These are phyloP conservation scores for Diaporthe australafricana DNA, from an alignment of 2,329 filamentous ascomycete genomes.

Conservation along the genomic window DNA sequence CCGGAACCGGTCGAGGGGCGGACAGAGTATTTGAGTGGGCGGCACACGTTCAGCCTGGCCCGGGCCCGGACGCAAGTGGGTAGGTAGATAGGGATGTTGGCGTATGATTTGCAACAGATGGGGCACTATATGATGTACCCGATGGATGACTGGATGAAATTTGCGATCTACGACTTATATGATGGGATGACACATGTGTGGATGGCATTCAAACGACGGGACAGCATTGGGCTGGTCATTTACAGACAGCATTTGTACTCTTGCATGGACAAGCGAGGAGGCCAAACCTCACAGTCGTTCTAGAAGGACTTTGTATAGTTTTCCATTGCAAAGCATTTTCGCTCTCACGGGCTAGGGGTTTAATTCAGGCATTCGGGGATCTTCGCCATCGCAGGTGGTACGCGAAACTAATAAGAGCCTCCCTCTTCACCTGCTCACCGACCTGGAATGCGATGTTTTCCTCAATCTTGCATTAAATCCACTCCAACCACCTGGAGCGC, in stretches of 20 bases:
- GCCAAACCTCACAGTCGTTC: slow-evolving; percentile 4
- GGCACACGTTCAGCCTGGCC: slow-evolving; percentile 58
- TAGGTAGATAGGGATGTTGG: not conserved
- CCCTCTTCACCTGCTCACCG: not conserved
- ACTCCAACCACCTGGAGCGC: slow-evolving; percentile 85
- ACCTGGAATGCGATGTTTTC: not conserved
- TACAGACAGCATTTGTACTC: slow-evolving; percentile 6
- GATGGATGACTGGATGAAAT: not conserved
- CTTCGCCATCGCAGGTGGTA: not conserved
- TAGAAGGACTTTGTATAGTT: slow-evolving; percentile 15
- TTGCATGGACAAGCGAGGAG: slow-evolving; percentile 13
- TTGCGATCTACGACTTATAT: slow-evolving; percentile 12
- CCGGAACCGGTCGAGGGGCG: slow-evolving; percentile 57
- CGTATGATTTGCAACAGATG: not conserved
- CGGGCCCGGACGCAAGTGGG: slow-evolving; percentile 44
- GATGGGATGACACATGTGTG: slow-evolving; percentile 6
- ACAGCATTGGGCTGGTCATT: slow-evolving; percentile 22
- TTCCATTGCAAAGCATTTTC: not conserved
- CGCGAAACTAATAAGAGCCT: not conserved
- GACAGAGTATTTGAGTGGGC: slow-evolving; percentile 62
- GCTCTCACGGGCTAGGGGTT: slow-evolving; percentile 13
- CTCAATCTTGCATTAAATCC: slow-evolving; percentile 66
- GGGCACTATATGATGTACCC: not conserved
- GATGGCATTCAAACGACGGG: slow-evolving; percentile 12
- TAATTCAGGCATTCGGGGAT: not conserved